Conservation (phyloP, 2,329 filamentous ascomycete genomes). For the Fusarium hostae region DNA sequence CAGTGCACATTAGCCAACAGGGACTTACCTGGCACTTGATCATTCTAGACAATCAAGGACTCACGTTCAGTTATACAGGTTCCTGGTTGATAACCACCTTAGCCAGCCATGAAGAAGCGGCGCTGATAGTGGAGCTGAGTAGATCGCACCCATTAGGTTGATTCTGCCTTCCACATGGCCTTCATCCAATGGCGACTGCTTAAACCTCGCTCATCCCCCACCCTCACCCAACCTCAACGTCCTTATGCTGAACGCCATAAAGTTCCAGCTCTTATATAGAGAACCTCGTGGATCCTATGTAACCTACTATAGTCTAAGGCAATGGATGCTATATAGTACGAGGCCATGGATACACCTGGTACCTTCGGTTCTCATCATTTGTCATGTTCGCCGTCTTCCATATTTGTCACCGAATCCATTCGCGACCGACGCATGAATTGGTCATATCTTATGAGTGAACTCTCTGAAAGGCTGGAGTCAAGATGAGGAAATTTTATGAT, state of each 20-base stretch:
- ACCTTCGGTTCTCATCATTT: neutral
- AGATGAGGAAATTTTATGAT: neutral
- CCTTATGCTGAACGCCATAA: neutral
- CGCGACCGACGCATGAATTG: neutral
- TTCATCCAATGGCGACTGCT: neutral
- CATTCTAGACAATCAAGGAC: neutral
- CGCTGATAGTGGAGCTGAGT: neutral
- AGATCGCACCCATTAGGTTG: constrained; percentile 4
- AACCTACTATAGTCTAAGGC: neutral
- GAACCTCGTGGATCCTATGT: neutral
- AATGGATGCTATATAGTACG: neutral
- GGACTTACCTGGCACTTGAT: constrained; percentile 6
- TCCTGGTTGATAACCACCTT: neutral
- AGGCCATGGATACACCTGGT: neutral
- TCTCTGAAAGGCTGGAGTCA: neutral
- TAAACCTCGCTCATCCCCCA: constrained; percentile 6
- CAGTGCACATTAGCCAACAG: constrained; percentile 3
- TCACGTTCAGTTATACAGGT: neutral
- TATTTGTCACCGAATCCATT: neutral
- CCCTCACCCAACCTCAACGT: neutral
- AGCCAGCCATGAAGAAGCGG: neutral
- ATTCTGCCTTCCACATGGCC: constrained; percentile 17
- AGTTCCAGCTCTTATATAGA: neutral
- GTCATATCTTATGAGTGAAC: neutral
- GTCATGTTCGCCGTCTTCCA: neutral